These are phyloP conservation scores for Blumeria hordei DNA, from an alignment of 2,329 filamentous ascomycete genomes.

Conservation along the genomic window DNA sequence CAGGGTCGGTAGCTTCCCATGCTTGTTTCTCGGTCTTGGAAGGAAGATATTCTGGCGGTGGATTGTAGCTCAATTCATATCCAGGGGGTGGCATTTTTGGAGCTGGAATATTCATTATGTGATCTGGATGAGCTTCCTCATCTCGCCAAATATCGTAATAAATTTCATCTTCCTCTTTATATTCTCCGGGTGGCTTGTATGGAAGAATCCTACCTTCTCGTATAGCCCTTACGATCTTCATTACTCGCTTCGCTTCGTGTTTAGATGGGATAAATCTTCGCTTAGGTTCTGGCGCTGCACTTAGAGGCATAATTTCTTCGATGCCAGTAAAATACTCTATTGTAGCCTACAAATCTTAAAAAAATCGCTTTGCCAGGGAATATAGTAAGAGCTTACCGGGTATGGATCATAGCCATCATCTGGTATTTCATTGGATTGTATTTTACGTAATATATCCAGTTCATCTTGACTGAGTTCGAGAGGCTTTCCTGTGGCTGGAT, in stretches of 20 bases:
- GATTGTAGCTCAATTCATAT: slow-evolving; percentile 92
- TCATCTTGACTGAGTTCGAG: slow-evolving; percentile 72
- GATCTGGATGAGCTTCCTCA: slow-evolving; percentile 57
- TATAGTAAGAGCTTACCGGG: slow-evolving; percentile 28
- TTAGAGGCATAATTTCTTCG: slow-evolving; percentile 82
- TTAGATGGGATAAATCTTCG: slow-evolving; percentile 88
- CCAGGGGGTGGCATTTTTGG: slow-evolving; percentile 83
- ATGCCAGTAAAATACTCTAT: slow-evolving; percentile 86
- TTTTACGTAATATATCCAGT: slow-evolving; percentile 62
- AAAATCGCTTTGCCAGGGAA: background rate
- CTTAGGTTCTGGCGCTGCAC: slow-evolving; percentile 86
- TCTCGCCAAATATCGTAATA: slow-evolving; percentile 82
- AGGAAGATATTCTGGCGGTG: slow-evolving; percentile 80
- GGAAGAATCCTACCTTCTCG: slow-evolving; percentile 82
- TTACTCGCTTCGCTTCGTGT: slow-evolving; percentile 84
- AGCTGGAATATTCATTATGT: slow-evolving; percentile 84
- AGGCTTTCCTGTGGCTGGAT: slow-evolving; percentile 82
- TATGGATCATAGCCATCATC: slow-evolving; percentile 85
- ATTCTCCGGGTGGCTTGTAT: slow-evolving; percentile 50
- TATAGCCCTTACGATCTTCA: slow-evolving; percentile 93
- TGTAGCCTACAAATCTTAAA: slow-evolving; percentile 31
- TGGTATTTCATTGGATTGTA: slow-evolving; percentile 73
- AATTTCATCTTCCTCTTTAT: slow-evolving; percentile 48
- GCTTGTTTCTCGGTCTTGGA: slow-evolving; percentile 58
- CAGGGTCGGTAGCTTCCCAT: slow-evolving; percentile 71